A percentile compares a stretch with the other conserved stretches of the same genome.
Evolutionary conservation across 1,284 basidiomycete genomes (phyloP).

Genomic region (Ustilago hordei): DNA sequence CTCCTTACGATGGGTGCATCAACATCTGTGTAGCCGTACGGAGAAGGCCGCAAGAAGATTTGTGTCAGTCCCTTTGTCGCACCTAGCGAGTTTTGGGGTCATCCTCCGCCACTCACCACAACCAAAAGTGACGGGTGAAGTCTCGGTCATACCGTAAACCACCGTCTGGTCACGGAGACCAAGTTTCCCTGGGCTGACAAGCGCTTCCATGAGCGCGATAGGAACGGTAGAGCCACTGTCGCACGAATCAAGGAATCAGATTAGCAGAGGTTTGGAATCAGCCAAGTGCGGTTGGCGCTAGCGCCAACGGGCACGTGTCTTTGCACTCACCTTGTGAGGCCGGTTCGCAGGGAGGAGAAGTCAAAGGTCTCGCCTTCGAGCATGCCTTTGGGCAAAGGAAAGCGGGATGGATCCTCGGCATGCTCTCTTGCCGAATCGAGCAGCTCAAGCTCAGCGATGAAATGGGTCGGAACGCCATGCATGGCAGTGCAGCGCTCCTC

Average conservation of each 20-base stretch:
- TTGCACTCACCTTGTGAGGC: conserved; percentile 74
- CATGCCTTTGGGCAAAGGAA: conserved; percentile 38
- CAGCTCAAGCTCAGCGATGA: conserved; percentile 75
- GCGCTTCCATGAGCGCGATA: conserved; percentile 78
- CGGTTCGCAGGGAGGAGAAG: conserved; percentile 74
- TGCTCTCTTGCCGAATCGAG: conserved; percentile 73
- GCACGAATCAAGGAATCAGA: not conserved
- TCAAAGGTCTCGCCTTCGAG: conserved; percentile 42
- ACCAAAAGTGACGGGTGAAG: conserved; percentile 83
- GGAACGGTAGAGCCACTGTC: conserved; percentile 80
- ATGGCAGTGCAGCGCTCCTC: conserved; percentile 80
- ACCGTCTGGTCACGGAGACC: conserved; percentile 76
- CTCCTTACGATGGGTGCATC: conserved; percentile 78
- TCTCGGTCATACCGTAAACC: conserved; percentile 70
- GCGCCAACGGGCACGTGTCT: not conserved
- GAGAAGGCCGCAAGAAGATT: not conserved
- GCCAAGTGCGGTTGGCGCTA: not conserved
- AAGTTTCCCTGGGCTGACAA: conserved; percentile 71
- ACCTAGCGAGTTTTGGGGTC: not conserved
- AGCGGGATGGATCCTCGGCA: conserved; percentile 16
- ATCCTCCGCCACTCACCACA: conserved; percentile 39
- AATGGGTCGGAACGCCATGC: conserved; percentile 87
- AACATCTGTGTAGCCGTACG: conserved; percentile 27
- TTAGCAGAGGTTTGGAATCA: not conserved
- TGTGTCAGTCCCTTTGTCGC: not conserved